Evolutionary conservation across 345 rosid genomes (phyloP), one percentile per base, ranked within the genome.

Genomic region (Arabidopsis arenosa): DNA sequence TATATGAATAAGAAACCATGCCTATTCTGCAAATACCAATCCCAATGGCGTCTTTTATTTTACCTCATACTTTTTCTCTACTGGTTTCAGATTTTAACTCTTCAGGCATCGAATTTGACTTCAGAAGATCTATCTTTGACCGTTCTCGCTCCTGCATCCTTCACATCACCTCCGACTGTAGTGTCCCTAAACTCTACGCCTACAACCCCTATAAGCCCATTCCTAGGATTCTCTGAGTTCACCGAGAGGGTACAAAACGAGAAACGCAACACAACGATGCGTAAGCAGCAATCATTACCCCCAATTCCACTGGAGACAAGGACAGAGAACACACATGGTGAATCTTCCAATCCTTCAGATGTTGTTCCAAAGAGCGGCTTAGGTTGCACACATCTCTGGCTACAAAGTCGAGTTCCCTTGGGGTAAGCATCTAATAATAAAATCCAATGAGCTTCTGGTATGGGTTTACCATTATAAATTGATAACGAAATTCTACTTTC

Each of bases 381-480:
- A 40, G 90, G 89, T 13, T 91, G 93, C 68, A 83, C 96, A 12
- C 99, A 96, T 86, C 86, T 93, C 44, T 96, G 98, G 98, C 85
- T 96, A 79, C 98, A 91, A 82, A 95, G 99, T 84, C 86, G 97
- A 85, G 97, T 93, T 77, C 99, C 99, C 41, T 77, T 96, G 53
- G 99, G 99, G 99, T 93, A 74, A 79, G 44, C 70, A 52, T 60
- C 45, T 35, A 11, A 64, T 48, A 52, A 55, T 32, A 89, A 82
- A 49, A 64, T 60, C 32, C 47, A 49, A 15, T 33, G 10, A 52
- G 58, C 67, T 54, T 23, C 64, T 63, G 53, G 54, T 74, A 17
- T 23, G 49, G 36, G 17, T 43, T 41, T 44, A 72, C 26, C 41
- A 57, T 73, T 59, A 39, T 41, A 63, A 32, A 10, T 43, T 15